These are phyloP conservation scores for Boechera divaricarpa DNA, from an alignment of 345 rosid species.

Conservation along the genomic window DNA sequence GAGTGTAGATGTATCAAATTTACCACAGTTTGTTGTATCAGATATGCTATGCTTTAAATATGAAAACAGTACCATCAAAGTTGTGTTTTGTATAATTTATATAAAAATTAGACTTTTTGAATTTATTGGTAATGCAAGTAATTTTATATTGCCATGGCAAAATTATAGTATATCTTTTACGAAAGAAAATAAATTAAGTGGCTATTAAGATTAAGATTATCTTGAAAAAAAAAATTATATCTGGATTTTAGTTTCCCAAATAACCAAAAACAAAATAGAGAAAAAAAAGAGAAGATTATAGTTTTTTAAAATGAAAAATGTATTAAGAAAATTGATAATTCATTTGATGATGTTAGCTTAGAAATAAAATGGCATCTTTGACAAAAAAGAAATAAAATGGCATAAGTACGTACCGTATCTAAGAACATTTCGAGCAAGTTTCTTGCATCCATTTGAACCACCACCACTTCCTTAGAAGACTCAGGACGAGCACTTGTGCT, in stretches of 20 bases:
- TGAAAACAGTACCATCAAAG: background rate
- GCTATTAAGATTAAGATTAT: background rate
- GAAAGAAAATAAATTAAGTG: background rate
- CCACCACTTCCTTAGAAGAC: constrained; percentile 62
- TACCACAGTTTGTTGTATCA: background rate
- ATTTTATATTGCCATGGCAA: too few relatives aligned
- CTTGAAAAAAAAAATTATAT: background rate
- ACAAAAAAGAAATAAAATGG: background rate
- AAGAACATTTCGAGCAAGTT: constrained; percentile 56
- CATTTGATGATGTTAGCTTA: background rate
- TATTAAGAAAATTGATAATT: background rate
- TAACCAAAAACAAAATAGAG: too few relatives aligned
- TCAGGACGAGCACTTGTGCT: constrained; percentile 55
- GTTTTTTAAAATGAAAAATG: background rate
- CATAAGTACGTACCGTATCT: constrained; percentile 51
- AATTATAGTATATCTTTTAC: too few relatives aligned
- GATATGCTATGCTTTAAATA: background rate
- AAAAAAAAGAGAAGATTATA: too few relatives aligned
- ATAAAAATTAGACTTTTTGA: too few relatives aligned
- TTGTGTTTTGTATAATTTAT: background rate
- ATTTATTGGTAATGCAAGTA: too few relatives aligned
- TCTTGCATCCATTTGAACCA: constrained; percentile 51
- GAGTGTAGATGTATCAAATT: background rate
- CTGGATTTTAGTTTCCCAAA: too few relatives aligned
- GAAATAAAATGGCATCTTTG: background rate